Evolutionary conservation across 2,329 filamentous ascomycete genomes (phyloP).

Genomic region (Pseudogymnoascus sp.): DNA sequence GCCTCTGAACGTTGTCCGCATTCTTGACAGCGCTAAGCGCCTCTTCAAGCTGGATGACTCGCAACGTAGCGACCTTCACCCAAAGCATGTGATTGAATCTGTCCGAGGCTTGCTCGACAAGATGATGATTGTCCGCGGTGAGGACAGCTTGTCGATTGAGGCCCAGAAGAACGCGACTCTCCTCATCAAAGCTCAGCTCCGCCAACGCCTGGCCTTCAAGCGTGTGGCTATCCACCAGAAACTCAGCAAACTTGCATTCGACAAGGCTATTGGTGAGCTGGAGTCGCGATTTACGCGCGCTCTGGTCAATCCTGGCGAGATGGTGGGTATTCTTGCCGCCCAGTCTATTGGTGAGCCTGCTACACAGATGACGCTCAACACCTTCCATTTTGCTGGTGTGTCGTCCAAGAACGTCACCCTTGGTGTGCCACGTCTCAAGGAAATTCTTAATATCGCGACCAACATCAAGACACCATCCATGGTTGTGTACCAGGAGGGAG

Average conservation of each 20-base stretch:
- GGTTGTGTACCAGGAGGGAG: slow-evolving; percentile 72
- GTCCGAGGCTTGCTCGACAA: slow-evolving; percentile 67
- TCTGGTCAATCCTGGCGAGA: slow-evolving; percentile 86
- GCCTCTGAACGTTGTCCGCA: slow-evolving; percentile 82
- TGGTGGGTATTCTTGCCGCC: slow-evolving; percentile 95
- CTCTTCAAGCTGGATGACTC: slow-evolving; percentile 85
- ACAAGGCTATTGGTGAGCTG: slow-evolving; percentile 84
- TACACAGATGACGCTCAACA: slow-evolving; percentile 99
- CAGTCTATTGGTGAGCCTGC: slow-evolving; percentile 98
- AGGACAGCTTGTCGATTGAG: slow-evolving; percentile 72
- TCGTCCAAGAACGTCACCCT: slow-evolving; percentile 99
- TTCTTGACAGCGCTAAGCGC: slow-evolving; percentile 83
- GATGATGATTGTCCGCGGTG: slow-evolving; percentile 78
- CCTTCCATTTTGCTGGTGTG: slow-evolving; percentile 99
- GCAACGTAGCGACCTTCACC: slow-evolving; percentile 80
- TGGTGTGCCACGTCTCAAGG: slow-evolving; percentile 97
- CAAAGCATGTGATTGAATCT: slow-evolving; percentile 74
- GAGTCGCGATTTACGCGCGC: slow-evolving; percentile 81
- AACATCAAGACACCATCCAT: slow-evolving; percentile 99
- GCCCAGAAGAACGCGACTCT: slow-evolving; percentile 83
- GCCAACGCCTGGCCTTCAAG: slow-evolving; percentile 87
- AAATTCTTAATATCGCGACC: slow-evolving; percentile 95
- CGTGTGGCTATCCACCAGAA: slow-evolving; percentile 78
- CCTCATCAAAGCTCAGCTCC: slow-evolving; percentile 84
- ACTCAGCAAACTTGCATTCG: slow-evolving; percentile 83